Evolutionary conservation across 805 yeast species (phyloP), one percentile per base, ranked within the genome.

Genomic region (Myxozyma sirexii): DNA sequence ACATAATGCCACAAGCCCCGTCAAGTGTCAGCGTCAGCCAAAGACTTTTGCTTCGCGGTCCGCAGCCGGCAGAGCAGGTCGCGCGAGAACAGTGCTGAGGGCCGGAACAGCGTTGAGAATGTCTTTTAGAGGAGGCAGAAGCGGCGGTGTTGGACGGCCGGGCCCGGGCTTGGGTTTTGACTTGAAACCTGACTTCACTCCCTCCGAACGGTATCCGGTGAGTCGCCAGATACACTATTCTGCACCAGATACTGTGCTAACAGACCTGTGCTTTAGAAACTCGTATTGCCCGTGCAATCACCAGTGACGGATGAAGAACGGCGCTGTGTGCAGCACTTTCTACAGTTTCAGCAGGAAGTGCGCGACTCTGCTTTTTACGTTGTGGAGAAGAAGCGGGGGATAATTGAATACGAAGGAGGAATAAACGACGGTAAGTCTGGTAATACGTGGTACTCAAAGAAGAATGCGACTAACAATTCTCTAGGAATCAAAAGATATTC

Each of bases 401-500:
- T 46, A 3, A 43, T 62, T 27, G 65, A 62, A 37, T 62, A 62
- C 45, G 66, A 62, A 51, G 66, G 60, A 26, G 66, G 66, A 17
- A 42, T 60, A 24, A 60, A 62, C 31, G 66, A 62, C 31, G 66
- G 65, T 43, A 42, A 29, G 33, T 7, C 33, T 23, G 35, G 4
- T 4, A 10, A 23, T n/a, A 12, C 24, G 3, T 19, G 15, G n/a
- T 39, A 12, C 8, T 26, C 15, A 26, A 15, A 2, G 2, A 13
- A 4, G 10, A n/a, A 7, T 15, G 15, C 21, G 17, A 19, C 31
- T 17, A 23, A 17, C 4, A 41, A n/a, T 10, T 17, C 3, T 21
- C 10, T 19, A 59, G 64, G 63, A 7, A 67, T 67, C 43, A 66
- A 67, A 47, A 63, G 69, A 7, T 67, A 67, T 50, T 62, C 69